These are phyloP conservation scores for Lactarius deliciosus DNA, from an alignment of 768 basidiomycete species.

Conservation along the genomic window DNA sequence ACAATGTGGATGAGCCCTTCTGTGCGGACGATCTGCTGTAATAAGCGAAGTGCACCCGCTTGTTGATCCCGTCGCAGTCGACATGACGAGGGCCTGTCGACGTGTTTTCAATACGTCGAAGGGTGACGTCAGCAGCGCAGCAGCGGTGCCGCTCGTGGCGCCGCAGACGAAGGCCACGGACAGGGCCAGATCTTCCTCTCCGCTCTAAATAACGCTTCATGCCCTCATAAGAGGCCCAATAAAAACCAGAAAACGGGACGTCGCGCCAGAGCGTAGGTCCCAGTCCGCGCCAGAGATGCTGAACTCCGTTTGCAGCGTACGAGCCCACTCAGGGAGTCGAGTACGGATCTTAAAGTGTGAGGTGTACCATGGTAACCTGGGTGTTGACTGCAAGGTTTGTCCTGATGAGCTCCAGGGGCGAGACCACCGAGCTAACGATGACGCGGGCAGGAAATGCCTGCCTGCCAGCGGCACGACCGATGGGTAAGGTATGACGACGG, in stretches of 20 bases:
- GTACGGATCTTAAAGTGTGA: constrained; percentile 74
- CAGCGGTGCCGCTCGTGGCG: constrained; percentile 80
- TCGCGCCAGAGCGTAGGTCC: constrained; percentile 95
- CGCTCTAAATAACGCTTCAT: constrained; percentile 65
- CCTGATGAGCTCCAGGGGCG: constrained; percentile 89
- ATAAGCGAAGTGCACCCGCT: constrained; percentile 59
- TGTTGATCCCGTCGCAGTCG: constrained; percentile 39
- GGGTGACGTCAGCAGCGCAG: constrained; percentile 88
- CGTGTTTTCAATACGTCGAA: constrained; percentile 98
- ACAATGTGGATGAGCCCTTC: constrained; percentile 81
- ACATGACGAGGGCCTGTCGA: constrained; percentile 80
- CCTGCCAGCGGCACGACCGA: constrained; percentile 69
- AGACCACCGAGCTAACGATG: constrained; percentile 70
- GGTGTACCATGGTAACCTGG: constrained; percentile 65
- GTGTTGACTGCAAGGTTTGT: constrained; percentile 91
- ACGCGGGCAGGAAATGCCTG: constrained; percentile 82
- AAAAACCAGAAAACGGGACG: constrained; percentile 94
- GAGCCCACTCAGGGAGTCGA: constrained; percentile 57
- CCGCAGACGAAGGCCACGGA: constrained; percentile 86
- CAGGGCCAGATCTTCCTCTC: constrained; percentile 54
- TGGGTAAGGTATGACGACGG: constrained; percentile 55
- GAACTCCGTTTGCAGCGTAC: constrained; percentile 63
- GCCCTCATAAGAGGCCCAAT: constrained; percentile 94
- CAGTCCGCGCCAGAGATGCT: constrained; percentile 85
- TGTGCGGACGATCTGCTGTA: constrained; percentile 65